Conservation (phyloP, 345 rosid genomes). For the Populus ilicifolia region DNA sequence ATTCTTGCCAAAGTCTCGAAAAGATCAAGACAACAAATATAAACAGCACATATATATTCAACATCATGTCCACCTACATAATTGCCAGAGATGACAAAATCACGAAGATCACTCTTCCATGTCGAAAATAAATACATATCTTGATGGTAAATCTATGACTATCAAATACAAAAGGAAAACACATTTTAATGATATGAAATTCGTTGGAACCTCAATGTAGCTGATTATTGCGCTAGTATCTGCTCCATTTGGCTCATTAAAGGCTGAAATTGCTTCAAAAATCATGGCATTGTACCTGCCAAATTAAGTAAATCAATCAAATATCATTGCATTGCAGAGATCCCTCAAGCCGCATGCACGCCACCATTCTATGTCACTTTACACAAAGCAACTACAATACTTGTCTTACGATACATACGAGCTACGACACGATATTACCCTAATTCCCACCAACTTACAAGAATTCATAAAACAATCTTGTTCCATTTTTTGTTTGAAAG, state of each 20-base stretch:
- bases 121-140: background rate
- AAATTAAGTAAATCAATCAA: constrained; percentile 10
- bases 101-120: background rate
- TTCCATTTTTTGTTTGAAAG: background rate
- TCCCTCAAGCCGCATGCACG: background rate
- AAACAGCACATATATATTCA: background rate
- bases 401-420: background rate
- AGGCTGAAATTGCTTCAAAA: constrained; percentile 66
- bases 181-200: background rate
- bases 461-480: background rate
- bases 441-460: background rate
- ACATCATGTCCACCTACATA: background rate
- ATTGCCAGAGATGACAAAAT: constrained; percentile 1
- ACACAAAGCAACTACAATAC: background rate
- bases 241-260: constrained; percentile 59
- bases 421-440: background rate
- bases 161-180: background rate
- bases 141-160: background rate
- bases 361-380: background rate
- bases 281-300: constrained; percentile 66
- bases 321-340: background rate
- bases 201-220: constrained; percentile 57
- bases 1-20: background rate
- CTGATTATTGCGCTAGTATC: constrained; percentile 54
- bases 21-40: background rate